These are phyloP conservation scores for Phaeosphaeria sp. DNA, from an alignment of 2,329 filamentous ascomycete species.

Conservation along the genomic window DNA sequence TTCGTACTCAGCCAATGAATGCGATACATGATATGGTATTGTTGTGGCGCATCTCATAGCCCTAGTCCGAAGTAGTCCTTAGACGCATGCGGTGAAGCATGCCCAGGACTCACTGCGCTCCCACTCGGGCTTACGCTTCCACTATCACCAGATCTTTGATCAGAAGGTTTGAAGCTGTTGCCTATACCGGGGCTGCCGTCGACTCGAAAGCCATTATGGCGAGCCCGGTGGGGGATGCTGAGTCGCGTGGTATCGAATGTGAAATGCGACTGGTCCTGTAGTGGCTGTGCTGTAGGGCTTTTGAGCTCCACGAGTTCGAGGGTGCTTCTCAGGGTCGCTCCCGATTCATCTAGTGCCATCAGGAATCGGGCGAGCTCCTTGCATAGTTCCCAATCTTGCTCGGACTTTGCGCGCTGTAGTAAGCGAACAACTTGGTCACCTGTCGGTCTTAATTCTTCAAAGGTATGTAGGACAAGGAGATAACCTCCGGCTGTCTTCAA, in stretches of 20 bases:
- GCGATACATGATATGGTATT: not conserved
- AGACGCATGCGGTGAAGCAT: constrained; percentile 10
- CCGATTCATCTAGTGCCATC: constrained; percentile 87
- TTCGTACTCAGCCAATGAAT: not conserved
- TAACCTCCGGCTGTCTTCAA: constrained; percentile 97
- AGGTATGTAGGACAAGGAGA: constrained; percentile 89
- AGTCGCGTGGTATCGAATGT: constrained; percentile 39
- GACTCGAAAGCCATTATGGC: constrained; percentile 22
- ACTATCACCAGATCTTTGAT: constrained; percentile 19
- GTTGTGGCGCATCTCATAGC: constrained; percentile 8
- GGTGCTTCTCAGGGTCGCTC: constrained; percentile 77
- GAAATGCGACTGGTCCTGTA: constrained; percentile 36
- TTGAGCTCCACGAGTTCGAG: constrained; percentile 60
- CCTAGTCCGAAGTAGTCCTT: constrained; percentile 34
- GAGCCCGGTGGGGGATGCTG: constrained; percentile 32
- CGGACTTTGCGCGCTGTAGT: constrained; percentile 78
- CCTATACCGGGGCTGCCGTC: constrained; percentile 8
- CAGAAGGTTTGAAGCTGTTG: constrained; percentile 2
- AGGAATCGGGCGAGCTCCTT: constrained; percentile 95
- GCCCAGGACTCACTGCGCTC: constrained; percentile 18
- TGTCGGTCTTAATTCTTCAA: constrained; percentile 66
- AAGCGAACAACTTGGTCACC: constrained; percentile 82
- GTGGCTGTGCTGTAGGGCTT: constrained; percentile 34
- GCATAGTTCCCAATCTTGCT: constrained; percentile 93
- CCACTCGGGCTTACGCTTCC: constrained; percentile 23